Evolutionary conservation across 2,329 filamentous ascomycete species (phyloP), one percentile per base, ranked within the genome.

Genomic region (Biscogniauxia marginata): DNA sequence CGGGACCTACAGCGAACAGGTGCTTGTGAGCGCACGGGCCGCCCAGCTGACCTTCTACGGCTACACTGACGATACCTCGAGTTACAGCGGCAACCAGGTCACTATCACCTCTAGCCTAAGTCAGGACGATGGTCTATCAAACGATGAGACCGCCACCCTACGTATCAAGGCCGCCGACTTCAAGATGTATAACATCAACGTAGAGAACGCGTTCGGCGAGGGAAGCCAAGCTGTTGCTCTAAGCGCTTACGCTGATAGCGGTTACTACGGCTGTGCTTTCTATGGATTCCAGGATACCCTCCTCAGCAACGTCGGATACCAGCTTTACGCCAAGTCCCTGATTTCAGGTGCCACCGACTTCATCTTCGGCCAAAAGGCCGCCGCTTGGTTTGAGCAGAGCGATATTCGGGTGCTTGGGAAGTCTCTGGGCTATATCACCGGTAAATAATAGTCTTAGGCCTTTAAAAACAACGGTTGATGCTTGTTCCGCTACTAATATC

Each of bases 181-280:
- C 59, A 81, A 79, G 63, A 71, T 86, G 21, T 88, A 87, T 74
- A 88, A 87, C 61, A 74, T 88, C 68, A 83, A 80, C 55, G 71
- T 80, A 23, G 67, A 70, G 16, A 80, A 80, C 61, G 69, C 68
- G 0, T 76, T 74, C 54, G 78, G 78, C 22, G 53, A 73, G 60
- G 77, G 76, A 2, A 74, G 70, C 56, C 77, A 79, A 62, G 78
- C 77, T 39, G 70, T 80, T 13, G 78, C 78, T 2, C 58, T 80
- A 16, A 75, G 73, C 22, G 75, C 77, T 2, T 75, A 76, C 50
- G 70, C 69, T 6, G 68, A 77, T 54, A 73, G 73, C 53, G 78
- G 77, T 3, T 80, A 75, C 65, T 82, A 82, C 55, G 79, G 73
- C 7, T 73, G 73, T 48, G 62, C 68, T 1, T 72, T 81, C 48